These are phyloP conservation scores for Saussurea involucrata DNA, from an alignment of 129 eudicot species.

Conservation along the genomic window DNA sequence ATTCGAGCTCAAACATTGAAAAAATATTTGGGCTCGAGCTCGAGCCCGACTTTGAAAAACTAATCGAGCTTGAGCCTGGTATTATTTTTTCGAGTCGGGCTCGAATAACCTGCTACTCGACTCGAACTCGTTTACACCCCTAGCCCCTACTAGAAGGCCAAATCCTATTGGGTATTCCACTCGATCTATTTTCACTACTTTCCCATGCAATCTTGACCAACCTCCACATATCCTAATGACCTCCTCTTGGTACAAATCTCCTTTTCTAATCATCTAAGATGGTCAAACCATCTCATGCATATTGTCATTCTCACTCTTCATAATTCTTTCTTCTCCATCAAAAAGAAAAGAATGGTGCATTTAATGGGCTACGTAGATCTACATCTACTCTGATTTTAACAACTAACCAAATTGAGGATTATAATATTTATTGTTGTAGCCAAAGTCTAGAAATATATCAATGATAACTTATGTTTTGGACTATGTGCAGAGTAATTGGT, in stretches of 20 bases:
- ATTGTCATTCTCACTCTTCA: background rate
- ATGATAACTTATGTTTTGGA: background rate
- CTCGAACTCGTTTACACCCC: too few species aligned
- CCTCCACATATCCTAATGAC: background rate
- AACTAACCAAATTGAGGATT: too few species aligned
- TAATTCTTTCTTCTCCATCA: background rate
- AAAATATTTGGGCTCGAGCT: too few species aligned
- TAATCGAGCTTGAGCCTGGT: too few species aligned
- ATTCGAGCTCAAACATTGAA: too few species aligned
- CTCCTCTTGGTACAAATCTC: background rate
- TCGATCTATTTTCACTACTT: background rate
- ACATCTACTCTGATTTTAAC: too few species aligned
- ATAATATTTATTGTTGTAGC: too few species aligned
- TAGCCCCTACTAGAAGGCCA: background rate
- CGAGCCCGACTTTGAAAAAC: too few species aligned
- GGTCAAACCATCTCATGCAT: background rate
- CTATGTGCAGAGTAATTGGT: background rate
- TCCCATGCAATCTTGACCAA: background rate
- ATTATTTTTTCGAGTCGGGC: too few species aligned
- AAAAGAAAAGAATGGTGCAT: background rate
- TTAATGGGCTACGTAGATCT: background rate
- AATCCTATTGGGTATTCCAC: background rate
- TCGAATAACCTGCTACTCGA: too few species aligned
- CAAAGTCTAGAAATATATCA: background rate
- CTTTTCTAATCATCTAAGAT: background rate